Evolutionary conservation across 768 basidiomycete species (phyloP).

Genomic region (Rhodosporidiobolus sp.): DNA sequence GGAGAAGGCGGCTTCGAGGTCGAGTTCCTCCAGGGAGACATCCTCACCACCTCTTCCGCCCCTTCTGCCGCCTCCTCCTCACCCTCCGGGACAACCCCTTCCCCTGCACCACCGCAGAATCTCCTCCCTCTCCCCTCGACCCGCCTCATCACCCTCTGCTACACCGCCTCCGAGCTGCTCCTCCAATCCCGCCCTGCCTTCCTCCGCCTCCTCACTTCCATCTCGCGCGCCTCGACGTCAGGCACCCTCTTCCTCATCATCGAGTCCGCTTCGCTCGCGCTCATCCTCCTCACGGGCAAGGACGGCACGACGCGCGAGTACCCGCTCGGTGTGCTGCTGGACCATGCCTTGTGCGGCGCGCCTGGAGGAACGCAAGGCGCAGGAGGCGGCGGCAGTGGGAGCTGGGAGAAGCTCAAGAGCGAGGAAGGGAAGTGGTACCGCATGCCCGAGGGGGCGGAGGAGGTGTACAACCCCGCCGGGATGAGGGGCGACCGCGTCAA

Average conservation of each 20-base stretch:
- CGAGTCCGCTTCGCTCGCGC: slow-evolving; percentile 37
- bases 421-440: slow-evolving; percentile 40
- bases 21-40: slow-evolving; percentile 24
- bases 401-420: slow-evolving; percentile 25
- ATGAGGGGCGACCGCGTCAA: slow-evolving; percentile 20
- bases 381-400: not conserved
- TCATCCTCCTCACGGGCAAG: slow-evolving; percentile 28
- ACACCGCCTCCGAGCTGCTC: slow-evolving; percentile 44
- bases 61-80: not conserved
- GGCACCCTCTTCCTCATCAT: slow-evolving; percentile 40
- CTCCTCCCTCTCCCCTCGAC: slow-evolving; percentile 4
- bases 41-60: slow-evolving; percentile 11
- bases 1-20: slow-evolving; percentile 9
- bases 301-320: slow-evolving; percentile 19
- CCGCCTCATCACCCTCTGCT: slow-evolving; percentile 40
- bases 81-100: not conserved
- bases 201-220: slow-evolving; percentile 36
- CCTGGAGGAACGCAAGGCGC: not conserved
- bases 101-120: too few species aligned
- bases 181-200: slow-evolving; percentile 40
- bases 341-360: slow-evolving; percentile 26
- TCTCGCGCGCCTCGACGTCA: slow-evolving; percentile 1
- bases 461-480: slow-evolving; percentile 27
- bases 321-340: slow-evolving; percentile 34
- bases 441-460: slow-evolving; percentile 20